Percentiles rank a stretch among this genome's conserved stretches.
Evolutionary conservation across 208 protist genomes (phyloP).

Genomic region (Acanthamoeba triangularis): DNA sequence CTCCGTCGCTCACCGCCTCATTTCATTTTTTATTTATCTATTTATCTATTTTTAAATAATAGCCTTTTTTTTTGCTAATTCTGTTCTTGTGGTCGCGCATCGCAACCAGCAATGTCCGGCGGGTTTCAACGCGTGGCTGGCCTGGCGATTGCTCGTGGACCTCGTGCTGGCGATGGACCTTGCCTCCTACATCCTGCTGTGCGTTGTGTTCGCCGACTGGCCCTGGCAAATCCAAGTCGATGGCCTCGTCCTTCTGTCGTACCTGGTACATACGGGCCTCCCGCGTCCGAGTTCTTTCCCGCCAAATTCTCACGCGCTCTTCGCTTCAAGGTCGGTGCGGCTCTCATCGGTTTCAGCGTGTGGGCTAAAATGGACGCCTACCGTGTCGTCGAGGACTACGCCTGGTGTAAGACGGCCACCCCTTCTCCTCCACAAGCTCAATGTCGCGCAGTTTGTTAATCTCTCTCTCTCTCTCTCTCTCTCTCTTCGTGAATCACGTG

Average conservation of each 20-base stretch:
- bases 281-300: too few relatives aligned
- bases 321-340: neutral
- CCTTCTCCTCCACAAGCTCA: too few relatives aligned
- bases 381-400: conserved; percentile 96
- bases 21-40: conserved; percentile 2
- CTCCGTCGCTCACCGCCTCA: neutral
- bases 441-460: neutral
- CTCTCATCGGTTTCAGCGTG: conserved; percentile 91
- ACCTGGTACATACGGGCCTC: conserved; percentile 57
- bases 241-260: conserved; percentile 73
- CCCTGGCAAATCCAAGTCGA: conserved; percentile 68
- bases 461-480: neutral
- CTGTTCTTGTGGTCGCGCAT: too few relatives aligned
- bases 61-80: neutral
- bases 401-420: conserved; percentile 93
- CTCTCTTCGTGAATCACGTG: neutral
- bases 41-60: neutral
- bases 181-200: conserved; percentile 92
- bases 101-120: conserved; percentile 78
- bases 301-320: neutral
- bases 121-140: conserved; percentile 96
- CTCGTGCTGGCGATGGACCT: conserved; percentile 96
- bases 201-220: conserved; percentile 54
- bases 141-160: conserved; percentile 96
- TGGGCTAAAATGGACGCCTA: conserved; percentile 97